Evolutionary conservation across 1,139 yeast genomes (phyloP).

Genomic region (Lizanozyma gosingica): DNA sequence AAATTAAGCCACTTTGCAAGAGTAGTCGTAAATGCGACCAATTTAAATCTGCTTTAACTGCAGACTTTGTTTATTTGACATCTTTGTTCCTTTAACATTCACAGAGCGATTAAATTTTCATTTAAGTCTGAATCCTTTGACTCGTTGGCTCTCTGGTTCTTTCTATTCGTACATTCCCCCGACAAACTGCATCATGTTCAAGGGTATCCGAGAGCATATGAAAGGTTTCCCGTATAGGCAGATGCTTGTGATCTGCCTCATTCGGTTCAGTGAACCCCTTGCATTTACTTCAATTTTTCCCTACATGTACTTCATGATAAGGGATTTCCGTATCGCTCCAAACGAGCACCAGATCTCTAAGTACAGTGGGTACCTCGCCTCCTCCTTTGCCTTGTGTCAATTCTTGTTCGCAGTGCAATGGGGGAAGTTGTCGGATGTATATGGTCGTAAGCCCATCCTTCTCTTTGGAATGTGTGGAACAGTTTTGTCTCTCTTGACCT

Average conservation of each 20-base stretch:
- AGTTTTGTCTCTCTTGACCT: constrained; percentile 17
- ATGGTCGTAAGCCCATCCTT: constrained; percentile 26
- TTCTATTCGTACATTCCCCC: too few species aligned
- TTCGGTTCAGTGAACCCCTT: constrained; percentile 29
- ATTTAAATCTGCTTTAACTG: too few species aligned
- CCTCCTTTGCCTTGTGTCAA: constrained; percentile 29
- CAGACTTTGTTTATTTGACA: too few species aligned
- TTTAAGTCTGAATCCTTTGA: too few species aligned
- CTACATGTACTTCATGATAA: constrained; percentile 30
- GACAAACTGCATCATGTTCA: too few species aligned
- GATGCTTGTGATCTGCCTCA: constrained; percentile 21
- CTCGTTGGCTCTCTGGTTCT: too few species aligned
- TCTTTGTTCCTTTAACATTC: too few species aligned
- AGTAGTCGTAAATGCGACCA: too few species aligned
- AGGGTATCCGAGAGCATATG: constrained; percentile 15
- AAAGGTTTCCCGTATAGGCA: constrained; percentile 28
- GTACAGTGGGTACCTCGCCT: constrained; percentile 30
- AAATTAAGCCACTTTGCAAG: too few species aligned
- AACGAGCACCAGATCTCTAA: constrained; percentile 25
- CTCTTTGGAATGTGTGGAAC: constrained; percentile 25
- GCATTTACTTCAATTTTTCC: constrained; percentile 34
- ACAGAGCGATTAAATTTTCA: too few species aligned
- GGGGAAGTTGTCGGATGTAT: constrained; percentile 24
- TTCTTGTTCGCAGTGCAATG: constrained; percentile 29
- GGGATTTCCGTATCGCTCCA: constrained; percentile 29